Evolutionary conservation across 2,329 filamentous ascomycete genomes (phyloP).

Genomic region (Penicillium sp.): DNA sequence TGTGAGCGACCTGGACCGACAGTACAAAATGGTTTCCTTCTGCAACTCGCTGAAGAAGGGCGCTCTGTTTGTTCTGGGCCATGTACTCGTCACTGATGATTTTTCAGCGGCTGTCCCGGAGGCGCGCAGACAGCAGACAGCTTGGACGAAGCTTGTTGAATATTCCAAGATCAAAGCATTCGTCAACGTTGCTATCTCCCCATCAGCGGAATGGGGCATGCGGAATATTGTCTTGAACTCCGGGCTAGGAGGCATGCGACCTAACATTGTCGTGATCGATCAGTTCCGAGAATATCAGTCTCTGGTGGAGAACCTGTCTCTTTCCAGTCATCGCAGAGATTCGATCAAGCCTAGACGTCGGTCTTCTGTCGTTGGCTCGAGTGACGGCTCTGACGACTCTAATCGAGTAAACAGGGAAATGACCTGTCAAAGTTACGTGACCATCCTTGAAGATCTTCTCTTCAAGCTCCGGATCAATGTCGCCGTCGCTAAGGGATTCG

Average conservation of each 20-base stretch:
- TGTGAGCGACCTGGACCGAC: conserved; percentile 73
- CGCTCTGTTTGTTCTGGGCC: conserved; percentile 74
- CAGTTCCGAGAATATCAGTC: conserved; percentile 62
- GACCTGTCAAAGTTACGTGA: conserved; percentile 68
- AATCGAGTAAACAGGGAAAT: conserved; percentile 65
- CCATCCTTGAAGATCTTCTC: conserved; percentile 74
- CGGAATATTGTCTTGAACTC: conserved; percentile 76
- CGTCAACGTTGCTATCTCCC: conserved; percentile 78
- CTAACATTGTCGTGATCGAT: conserved; percentile 78
- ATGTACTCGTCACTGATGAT: conserved; percentile 80
- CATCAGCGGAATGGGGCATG: conserved; percentile 76
- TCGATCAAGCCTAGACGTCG: conserved; percentile 18
- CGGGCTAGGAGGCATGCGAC: conserved; percentile 79
- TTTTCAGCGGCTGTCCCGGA: conserved; percentile 74
- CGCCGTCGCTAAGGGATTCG: conserved; percentile 76
- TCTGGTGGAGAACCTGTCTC: conserved; percentile 53
- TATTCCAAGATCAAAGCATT: conserved; percentile 84
- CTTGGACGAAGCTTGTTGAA: conserved; percentile 84
- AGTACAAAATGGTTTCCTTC: conserved; percentile 80
- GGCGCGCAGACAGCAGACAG: conserved; percentile 70
- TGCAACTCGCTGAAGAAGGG: conserved; percentile 91
- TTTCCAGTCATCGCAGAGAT: conserved; percentile 31
- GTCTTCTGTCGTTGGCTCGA: conserved; percentile 10
- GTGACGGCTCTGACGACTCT: conserved; percentile 51
- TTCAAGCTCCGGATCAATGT: conserved; percentile 76